Evolutionary conservation across 331 rosid genomes (phyloP), one percentile per base, ranked within the genome.

Genomic region (Cucumis variabilis): DNA sequence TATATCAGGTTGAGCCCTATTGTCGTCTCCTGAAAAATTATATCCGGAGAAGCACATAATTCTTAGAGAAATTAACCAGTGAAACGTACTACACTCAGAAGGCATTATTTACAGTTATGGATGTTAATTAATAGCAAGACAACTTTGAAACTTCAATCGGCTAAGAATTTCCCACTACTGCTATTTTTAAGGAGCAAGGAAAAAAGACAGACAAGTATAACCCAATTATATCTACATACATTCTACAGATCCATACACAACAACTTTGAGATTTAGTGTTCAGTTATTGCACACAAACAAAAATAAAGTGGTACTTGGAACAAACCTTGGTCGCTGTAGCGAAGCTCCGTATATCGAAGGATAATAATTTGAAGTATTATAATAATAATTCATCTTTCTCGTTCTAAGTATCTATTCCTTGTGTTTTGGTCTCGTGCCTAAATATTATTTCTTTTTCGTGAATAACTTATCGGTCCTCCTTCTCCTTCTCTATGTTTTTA

Each of bases 251-350:
- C 37, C 20, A 50, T 50, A 24, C 33, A 48, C 63, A 77, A 41
- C 27, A 48, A 16, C 25, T 76, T 48, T 41, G n/a, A 20, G 81
- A 74, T 74, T 44, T 75, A 44, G 28, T 21, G 82, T 75, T 75
- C 30, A 24, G 82, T 46, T 44, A 48, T n/a, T 11, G 41, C 33
- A 58, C 13, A 69, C 73, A 88, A 74, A 14, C 53, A 19, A 71
- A 58, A 66, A 63, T 76, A 63, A 41, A 58, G 87, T 80, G 93
- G 93, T 96, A 96, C 98, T 98, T 96, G 99, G 98, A 50, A 96
- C 98, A 90, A 96, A 94, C 98, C 99, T 96, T 91, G 98, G 95
- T 85, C 98, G 92, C 91, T 95, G 98, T 85, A 96, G 89, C 37
- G 99, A 95, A 76, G 89, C 95, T 27, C 99, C 99, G 58, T 91